Conservation (phyloP, 164 flowering plant species). For the Nymphaea colorata region DNA sequence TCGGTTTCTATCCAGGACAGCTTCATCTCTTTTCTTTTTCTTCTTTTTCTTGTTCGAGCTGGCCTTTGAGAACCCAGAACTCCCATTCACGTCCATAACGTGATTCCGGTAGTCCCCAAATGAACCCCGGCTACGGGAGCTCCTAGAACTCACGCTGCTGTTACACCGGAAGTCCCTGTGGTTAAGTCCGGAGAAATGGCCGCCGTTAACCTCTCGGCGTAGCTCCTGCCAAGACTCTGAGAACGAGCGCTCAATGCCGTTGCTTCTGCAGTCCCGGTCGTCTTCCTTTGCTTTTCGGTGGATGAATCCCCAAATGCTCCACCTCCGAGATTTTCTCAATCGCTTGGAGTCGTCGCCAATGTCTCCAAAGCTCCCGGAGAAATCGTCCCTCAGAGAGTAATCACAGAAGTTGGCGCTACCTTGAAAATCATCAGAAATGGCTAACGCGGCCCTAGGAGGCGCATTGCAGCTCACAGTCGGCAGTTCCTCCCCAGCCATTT, state of each 20-base stretch:
- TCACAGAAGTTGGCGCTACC: conserved; percentile 9
- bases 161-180: conserved; percentile 50
- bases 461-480: not conserved
- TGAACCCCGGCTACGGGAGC: conserved; percentile 24
- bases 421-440: conserved; percentile 19
- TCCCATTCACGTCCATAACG: not conserved
- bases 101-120: not conserved
- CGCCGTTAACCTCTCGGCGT: conserved; percentile 39
- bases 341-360: conserved; percentile 25
- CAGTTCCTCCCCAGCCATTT: not conserved
- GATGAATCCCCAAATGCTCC: conserved; percentile 81
- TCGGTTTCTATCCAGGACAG: conserved; percentile 38
- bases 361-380: conserved; percentile 55
- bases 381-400: conserved; percentile 59
- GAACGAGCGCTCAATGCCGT: conserved; percentile 70
- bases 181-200: conserved; percentile 23
- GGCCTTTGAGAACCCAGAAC: not conserved
- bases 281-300: conserved; percentile 42
- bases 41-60: conserved; percentile 16
- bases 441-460: conserved; percentile 40
- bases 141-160: conserved; percentile 73
- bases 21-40: conserved; percentile 38
- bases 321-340: conserved; percentile 62
- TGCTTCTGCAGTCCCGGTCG: conserved; percentile 50
- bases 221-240: conserved; percentile 87